Conservation (phyloP, 2,329 filamentous ascomycete species). For the Paramyrothecium sp. region DNA sequence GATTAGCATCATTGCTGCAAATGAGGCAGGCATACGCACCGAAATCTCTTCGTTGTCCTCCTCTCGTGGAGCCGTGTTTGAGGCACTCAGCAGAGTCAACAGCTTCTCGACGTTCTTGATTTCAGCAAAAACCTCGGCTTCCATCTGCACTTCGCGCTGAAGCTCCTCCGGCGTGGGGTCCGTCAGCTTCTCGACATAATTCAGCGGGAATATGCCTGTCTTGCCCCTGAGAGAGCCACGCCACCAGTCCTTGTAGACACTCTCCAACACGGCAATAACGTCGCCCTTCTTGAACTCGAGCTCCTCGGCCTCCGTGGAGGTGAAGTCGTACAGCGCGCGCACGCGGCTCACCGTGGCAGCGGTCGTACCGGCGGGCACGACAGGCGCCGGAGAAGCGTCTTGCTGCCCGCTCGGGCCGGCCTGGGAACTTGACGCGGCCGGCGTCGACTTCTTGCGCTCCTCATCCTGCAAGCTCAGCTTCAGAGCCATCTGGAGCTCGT, state of each 20-base stretch:
- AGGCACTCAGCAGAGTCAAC: slow-evolving; percentile 86
- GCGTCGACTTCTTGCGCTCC: slow-evolving; percentile 53
- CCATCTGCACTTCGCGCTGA: slow-evolving; percentile 94
- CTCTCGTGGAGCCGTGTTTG: slow-evolving; percentile 73
- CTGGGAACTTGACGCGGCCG: slow-evolving; percentile 27
- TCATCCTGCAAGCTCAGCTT: slow-evolving; percentile 92
- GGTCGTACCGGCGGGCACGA: slow-evolving; percentile 78
- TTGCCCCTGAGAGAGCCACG: slow-evolving; percentile 91
- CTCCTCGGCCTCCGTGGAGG: slow-evolving; percentile 89
- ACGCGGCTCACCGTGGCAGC: slow-evolving; percentile 95
- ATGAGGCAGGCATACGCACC: slow-evolving; percentile 38
- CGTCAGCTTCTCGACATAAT: slow-evolving; percentile 96
- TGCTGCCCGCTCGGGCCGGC: slow-evolving; percentile 37
- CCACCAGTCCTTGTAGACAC: slow-evolving; percentile 99
- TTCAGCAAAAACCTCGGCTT: slow-evolving; percentile 66
- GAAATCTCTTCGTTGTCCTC: slow-evolving; percentile 98
- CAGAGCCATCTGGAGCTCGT: slow-evolving; percentile 94
- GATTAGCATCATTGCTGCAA: slow-evolving; percentile 25
- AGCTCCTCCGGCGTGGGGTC: slow-evolving; percentile 94
- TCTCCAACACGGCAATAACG: slow-evolving; percentile 94
- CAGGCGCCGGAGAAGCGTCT: slow-evolving; percentile 44
- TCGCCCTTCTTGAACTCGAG: slow-evolving; percentile 96
- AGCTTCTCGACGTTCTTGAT: slow-evolving; percentile 68
- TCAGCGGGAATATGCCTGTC: slow-evolving; percentile 96
- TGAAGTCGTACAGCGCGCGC: slow-evolving; percentile 90